These are phyloP conservation scores for Eucalyptus polybractea DNA, from an alignment of 345 rosid genomes.

Conservation along the genomic window DNA sequence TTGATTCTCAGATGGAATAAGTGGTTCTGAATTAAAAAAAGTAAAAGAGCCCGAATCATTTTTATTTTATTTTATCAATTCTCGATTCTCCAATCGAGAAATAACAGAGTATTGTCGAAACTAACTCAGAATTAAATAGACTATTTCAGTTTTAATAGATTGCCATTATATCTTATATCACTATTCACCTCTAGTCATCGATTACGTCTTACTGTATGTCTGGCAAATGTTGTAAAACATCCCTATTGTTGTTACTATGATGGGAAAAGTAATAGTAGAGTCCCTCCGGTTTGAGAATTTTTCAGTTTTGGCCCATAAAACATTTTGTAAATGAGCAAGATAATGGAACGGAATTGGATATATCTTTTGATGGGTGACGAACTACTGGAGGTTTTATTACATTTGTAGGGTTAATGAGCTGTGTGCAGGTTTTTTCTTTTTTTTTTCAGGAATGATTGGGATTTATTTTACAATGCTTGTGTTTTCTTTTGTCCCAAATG, in stretches of 20 bases:
- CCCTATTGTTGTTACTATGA: neutral
- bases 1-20: neutral
- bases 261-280: neutral
- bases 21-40: neutral
- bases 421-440: neutral
- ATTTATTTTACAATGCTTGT: neutral
- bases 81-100: neutral
- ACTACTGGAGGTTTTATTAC: neutral
- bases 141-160: accelerated
- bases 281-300: neutral
- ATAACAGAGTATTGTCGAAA: neutral
- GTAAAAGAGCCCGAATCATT: neutral
- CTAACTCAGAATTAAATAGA: neutral
- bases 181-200: neutral
- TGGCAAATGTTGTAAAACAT: neutral
- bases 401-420: neutral
- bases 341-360: neutral
- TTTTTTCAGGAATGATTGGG: neutral
- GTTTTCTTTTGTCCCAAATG: neutral
- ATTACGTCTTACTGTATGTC: neutral
- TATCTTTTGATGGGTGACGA: neutral
- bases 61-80: neutral
- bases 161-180: neutral
- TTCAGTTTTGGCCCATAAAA: neutral
- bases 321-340: neutral